Percentiles rank a stretch among this genome's conserved stretches.
These are phyloP conservation scores for Immersiporthe knoxdaviesiana DNA, from an alignment of 2,329 filamentous ascomycete genomes.

Conservation along the genomic window DNA sequence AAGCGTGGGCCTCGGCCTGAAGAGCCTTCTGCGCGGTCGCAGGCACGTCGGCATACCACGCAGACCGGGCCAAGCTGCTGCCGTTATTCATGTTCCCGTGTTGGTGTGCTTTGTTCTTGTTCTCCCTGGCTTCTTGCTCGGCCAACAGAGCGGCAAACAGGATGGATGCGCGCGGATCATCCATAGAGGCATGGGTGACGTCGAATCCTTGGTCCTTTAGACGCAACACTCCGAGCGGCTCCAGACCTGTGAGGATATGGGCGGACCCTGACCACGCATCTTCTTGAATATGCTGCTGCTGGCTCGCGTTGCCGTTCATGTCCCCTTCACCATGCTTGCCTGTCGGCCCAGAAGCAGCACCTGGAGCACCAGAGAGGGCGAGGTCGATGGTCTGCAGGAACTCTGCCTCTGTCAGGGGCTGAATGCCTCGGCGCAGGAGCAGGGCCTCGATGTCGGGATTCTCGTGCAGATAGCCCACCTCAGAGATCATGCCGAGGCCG, in stretches of 20 bases:
- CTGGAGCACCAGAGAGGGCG: conserved; percentile 30
- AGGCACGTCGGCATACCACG: background rate
- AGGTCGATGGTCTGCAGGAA: conserved; percentile 38
- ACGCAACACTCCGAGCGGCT: background rate
- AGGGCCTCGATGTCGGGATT: conserved; percentile 43
- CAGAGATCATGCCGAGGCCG: conserved; percentile 41
- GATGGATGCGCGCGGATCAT: conserved; percentile 32
- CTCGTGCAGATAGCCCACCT: conserved; percentile 37
- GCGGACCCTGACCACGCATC: background rate
- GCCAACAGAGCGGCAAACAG: conserved; percentile 32
- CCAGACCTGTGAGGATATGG: background rate
- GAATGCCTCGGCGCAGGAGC: conserved; percentile 42
- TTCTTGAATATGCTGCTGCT: background rate
- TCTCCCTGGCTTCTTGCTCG: background rate
- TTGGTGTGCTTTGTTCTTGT: background rate
- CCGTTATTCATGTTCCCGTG: background rate
- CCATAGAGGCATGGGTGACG: conserved; percentile 5
- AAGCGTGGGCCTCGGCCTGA: background rate
- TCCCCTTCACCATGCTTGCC: too few species aligned
- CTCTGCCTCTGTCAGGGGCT: conserved; percentile 40
- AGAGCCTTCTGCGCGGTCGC: background rate
- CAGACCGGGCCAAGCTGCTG: background rate
- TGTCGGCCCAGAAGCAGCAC: conserved; percentile 12
- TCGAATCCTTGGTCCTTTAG: conserved; percentile 31
- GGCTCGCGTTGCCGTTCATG: background rate